These are phyloP conservation scores for Crucihimalaya himalaica DNA, from an alignment of 345 rosid species.

Conservation along the genomic window DNA sequence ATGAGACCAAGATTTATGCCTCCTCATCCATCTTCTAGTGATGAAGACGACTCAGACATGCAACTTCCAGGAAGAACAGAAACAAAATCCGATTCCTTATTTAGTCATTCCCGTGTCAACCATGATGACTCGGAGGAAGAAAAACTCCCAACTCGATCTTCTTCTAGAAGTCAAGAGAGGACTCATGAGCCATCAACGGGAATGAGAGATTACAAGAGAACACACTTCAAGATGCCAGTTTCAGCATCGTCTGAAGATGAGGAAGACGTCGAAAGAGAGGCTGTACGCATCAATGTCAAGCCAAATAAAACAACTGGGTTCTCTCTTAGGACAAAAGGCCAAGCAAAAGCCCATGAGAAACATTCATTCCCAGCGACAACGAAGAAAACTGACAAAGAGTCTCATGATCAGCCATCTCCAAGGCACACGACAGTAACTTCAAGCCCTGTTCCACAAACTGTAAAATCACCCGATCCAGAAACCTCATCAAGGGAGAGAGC, in stretches of 20 bases:
- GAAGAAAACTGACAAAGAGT: slow-evolving; percentile 32
- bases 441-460: slow-evolving; percentile 14
- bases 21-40: slow-evolving; percentile 36
- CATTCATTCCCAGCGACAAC: slow-evolving; percentile 20
- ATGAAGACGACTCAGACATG: slow-evolving; percentile 45
- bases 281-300: slow-evolving; percentile 23
- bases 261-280: slow-evolving; percentile 40
- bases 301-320: slow-evolving; percentile 20
- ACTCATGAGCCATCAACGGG: slow-evolving; percentile 22
- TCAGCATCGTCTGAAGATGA: slow-evolving; percentile 41
- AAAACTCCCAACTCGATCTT: slow-evolving; percentile 3
- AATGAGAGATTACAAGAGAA: slow-evolving; percentile 12
- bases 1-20: slow-evolving; percentile 37
- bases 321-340: slow-evolving; percentile 37
- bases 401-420: slow-evolving; percentile 38
- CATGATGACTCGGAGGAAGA: slow-evolving; percentile 31
- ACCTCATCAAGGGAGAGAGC: slow-evolving; percentile 47
- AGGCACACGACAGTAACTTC: slow-evolving; percentile 21
- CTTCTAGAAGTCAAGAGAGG: slow-evolving; percentile 28
- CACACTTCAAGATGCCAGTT: slow-evolving; percentile 32
- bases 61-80: slow-evolving; percentile 34
- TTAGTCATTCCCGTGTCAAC: slow-evolving; percentile 15
- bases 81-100: slow-evolving; percentile 18
- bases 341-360: slow-evolving; percentile 33
- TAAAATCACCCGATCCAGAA: slow-evolving; percentile 38